Evolutionary conservation across 106 monocot genomes (phyloP).

Genomic region (Acorus gramineus): DNA sequence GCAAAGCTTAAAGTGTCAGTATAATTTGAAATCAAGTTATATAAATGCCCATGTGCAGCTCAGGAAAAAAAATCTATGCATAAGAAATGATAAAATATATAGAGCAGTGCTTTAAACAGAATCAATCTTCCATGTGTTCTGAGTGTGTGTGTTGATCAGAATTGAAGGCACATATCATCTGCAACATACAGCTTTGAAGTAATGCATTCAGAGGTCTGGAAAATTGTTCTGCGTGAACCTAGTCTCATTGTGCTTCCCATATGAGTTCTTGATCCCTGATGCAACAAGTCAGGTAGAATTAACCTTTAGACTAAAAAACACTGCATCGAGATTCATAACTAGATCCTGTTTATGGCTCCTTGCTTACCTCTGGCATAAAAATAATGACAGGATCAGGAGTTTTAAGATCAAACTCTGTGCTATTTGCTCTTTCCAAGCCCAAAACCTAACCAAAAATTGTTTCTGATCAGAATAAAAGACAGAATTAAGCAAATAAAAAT

Average conservation of each 20-base stretch:
- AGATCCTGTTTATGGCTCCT: background rate
- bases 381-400: slow-evolving; percentile 52
- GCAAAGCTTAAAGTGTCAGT: background rate
- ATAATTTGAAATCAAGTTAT: too few relatives aligned
- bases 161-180: background rate
- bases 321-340: too few relatives aligned
- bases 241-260: slow-evolving; percentile 82
- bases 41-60: too few relatives aligned
- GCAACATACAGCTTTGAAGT: slow-evolving; percentile 59
- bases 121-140: too few relatives aligned
- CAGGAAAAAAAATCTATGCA: too few relatives aligned
- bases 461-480: background rate
- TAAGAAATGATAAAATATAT: too few relatives aligned
- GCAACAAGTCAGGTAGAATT: background rate
- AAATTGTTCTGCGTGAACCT: slow-evolving; percentile 57
- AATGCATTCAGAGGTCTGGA: slow-evolving; percentile 37
- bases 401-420: slow-evolving; percentile 66
- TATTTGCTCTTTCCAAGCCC: slow-evolving; percentile 58
- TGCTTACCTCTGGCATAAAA: slow-evolving; percentile 72
- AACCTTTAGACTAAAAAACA: too few relatives aligned
- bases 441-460: slow-evolving; percentile 25
- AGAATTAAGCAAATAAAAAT: background rate
- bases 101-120: too few relatives aligned
- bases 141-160: too few relatives aligned
- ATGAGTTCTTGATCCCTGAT: slow-evolving; percentile 71